Evolutionary conservation across 306 rosid species (phyloP).

Genomic region (Prunus mume): DNA sequence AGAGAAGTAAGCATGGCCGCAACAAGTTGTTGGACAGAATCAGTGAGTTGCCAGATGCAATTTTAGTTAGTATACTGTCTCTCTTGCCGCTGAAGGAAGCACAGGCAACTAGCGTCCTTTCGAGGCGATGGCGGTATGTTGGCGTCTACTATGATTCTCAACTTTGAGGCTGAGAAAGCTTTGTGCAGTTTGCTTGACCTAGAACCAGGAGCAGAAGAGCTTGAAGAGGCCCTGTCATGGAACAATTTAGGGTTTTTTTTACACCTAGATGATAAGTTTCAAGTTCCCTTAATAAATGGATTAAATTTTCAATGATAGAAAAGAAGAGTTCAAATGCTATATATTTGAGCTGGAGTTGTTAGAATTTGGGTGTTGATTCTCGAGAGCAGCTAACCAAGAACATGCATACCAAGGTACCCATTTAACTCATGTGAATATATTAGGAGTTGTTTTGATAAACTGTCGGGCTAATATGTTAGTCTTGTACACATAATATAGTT

Average conservation of each 20-base stretch:
- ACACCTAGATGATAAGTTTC: not conserved
- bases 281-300: not conserved
- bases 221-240: not conserved
- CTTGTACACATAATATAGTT: no score
- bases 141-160: not conserved
- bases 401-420: no score
- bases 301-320: not conserved
- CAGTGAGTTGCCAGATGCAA: not conserved
- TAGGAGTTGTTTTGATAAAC: no score
- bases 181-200: not conserved
- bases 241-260: not conserved
- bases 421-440: no score
- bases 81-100: not conserved
- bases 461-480: no score
- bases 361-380: no score
- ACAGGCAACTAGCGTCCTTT: not conserved
- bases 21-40: not conserved
- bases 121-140: not conserved
- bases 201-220: not conserved
- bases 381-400: no score
- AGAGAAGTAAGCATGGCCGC: not conserved
- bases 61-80: not conserved
- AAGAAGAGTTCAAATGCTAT: not conserved
- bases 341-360: not conserved
- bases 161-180: not conserved